Percentiles rank a stretch among this genome's conserved stretches.
Evolutionary conservation across 139 green algal species (phyloP).

Genomic region (Auxenochlorella protothecoides): DNA sequence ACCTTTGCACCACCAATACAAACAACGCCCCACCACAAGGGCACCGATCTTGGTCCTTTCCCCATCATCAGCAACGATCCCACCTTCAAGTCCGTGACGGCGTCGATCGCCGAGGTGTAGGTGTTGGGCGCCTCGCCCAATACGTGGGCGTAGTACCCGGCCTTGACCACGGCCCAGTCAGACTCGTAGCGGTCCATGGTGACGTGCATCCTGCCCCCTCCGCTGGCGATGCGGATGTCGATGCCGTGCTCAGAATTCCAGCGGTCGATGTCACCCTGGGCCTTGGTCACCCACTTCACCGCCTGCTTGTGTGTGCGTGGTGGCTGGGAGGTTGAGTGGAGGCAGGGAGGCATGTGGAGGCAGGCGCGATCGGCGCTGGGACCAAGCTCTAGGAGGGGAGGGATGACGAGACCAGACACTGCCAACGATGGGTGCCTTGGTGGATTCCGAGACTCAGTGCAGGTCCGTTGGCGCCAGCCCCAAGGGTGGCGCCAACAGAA

Average conservation of each 20-base stretch:
- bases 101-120: conserved; percentile 43
- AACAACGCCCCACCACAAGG: too few species aligned
- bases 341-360: too few species aligned
- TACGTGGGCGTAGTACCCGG: conserved; percentile 83
- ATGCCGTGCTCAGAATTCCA: conserved; percentile 20
- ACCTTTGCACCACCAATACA: too few species aligned
- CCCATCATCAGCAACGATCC: background rate
- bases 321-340: too few species aligned
- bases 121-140: conserved; percentile 74
- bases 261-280: conserved; percentile 36
- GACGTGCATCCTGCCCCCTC: conserved; percentile 82
- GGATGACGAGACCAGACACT: too few species aligned
- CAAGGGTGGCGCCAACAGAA: too few species aligned
- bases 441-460: too few species aligned
- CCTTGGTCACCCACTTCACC: conserved; percentile 28
- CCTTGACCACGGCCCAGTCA: conserved; percentile 89
- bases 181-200: conserved; percentile 96
- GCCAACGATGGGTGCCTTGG: too few species aligned
- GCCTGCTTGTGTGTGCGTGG: background rate
- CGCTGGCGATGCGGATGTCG: conserved; percentile 77
- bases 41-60: background rate
- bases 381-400: too few species aligned
- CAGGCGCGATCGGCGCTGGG: too few species aligned
- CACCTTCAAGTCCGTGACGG: too few species aligned
- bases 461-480: too few species aligned